Base-by-base conservation (phyloP, 306 rosid species). In the Rosa multiflora region DNA sequence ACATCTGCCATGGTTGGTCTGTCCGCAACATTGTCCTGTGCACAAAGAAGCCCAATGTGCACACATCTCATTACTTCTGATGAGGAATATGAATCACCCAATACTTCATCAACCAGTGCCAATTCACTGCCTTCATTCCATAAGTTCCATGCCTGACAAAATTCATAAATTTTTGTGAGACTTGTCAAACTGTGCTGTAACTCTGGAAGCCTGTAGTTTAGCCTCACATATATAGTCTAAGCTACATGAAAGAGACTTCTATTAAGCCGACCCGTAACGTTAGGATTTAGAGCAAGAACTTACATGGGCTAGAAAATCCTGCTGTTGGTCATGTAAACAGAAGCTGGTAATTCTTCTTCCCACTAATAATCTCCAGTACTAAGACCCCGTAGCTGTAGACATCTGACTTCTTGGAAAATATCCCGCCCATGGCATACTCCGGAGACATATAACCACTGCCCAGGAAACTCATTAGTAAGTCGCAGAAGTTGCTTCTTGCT, bases 1-100 rank as follows among this genome's bases (percentile, higher is more conserved):
- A 84, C 70, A 8, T 77, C 87, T 1, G 75, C 20, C 80, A 74
- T 84, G 55, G 74, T 67, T 26, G 87, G 85, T 11, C 82, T 81
- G 10, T 81, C 85, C 0, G n/a, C 49, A 2, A 80, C 67, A 15
- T 68, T 43, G 55, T 81, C 82, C 46, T 81, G 87, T 8, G 77
- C 82, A 12, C 82, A 84, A 3, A 80, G 74, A 20, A 84, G 82
- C n/a, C 85, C 87, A 48, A 23, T 23, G 26, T 23, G 26, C 26
- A 23, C 26, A 23, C 26, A 23, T 23, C 26, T 23, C 26, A 23
- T 3, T 3, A 42, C 82, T 67, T 80, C 85, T 26, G 17, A 2
- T 3, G 44, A 7, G 12, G 71, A 77, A 43, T 20, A 75, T 3
- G 73, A 18, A 23, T 17, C 46, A 0, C 5, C 77, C 23, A 80